These are phyloP conservation scores for Fusarium robinianum DNA, from an alignment of 2,329 filamentous ascomycete genomes.

Conservation along the genomic window DNA sequence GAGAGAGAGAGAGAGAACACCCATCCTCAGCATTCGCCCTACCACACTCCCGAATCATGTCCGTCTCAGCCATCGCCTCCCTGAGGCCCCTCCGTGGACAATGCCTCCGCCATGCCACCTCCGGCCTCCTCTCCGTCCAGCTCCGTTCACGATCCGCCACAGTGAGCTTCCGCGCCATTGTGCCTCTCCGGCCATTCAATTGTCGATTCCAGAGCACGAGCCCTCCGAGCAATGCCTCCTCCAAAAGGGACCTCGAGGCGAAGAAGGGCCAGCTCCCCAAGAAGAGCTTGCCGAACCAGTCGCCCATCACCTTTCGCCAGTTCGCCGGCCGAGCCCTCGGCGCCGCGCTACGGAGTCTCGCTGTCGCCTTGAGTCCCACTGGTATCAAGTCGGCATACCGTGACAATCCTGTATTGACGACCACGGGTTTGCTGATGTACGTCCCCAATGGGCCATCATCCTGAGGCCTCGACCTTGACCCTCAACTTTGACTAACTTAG, in stretches of 20 bases:
- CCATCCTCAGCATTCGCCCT: neutral
- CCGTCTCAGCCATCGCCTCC: conserved; percentile 41
- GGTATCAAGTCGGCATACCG: conserved; percentile 43
- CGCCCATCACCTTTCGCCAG: conserved; percentile 40
- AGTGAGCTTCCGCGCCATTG: conserved; percentile 38
- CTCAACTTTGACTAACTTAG: neutral
- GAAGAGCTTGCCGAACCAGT: conserved; percentile 24
- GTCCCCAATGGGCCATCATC: conserved; percentile 2
- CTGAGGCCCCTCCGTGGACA: conserved; percentile 40
- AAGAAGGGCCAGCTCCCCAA: conserved; percentile 33
- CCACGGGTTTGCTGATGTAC: conserved; percentile 41
- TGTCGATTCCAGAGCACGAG: conserved; percentile 37
- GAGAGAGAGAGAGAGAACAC: no score
- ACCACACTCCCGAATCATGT: conserved; percentile 34
- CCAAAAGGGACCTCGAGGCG: conserved; percentile 19
- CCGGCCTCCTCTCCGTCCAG: conserved; percentile 42
- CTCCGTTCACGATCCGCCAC: conserved; percentile 37
- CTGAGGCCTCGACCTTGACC: no score
- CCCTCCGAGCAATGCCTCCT: conserved; percentile 12
- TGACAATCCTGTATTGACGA: conserved; percentile 40
- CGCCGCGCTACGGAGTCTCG: conserved; percentile 43
- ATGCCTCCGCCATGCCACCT: conserved; percentile 38
- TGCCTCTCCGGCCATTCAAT: conserved; percentile 37
- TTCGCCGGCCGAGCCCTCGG: conserved; percentile 39
- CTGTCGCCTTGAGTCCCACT: conserved; percentile 42